Percentiles rank a stretch among this genome's conserved stretches.
Evolutionary conservation across 306 rosid species (phyloP).

Genomic region (Fragaria nilgerrensis): DNA sequence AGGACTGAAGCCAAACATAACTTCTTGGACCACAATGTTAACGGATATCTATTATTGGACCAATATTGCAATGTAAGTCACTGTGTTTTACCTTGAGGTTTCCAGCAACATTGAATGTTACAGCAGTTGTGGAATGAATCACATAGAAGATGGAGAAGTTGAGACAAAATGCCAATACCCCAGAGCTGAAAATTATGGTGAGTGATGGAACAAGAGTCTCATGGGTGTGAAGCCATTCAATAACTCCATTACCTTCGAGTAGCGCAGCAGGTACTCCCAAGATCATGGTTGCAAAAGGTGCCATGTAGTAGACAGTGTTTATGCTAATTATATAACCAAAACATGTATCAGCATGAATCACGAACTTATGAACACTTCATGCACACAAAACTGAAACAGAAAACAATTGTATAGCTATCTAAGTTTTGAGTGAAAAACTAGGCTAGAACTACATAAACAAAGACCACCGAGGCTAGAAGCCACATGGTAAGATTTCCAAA

Average conservation of each 20-base stretch:
- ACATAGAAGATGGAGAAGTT: constrained; percentile 97
- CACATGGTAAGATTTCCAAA: not conserved
- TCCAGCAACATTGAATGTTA: constrained; percentile 96
- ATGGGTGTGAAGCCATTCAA: constrained; percentile 81
- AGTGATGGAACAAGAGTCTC: constrained; percentile 64
- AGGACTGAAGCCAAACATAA: not conserved
- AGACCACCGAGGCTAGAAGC: not conserved
- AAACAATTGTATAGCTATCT: not conserved
- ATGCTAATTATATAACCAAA: constrained; percentile 45
- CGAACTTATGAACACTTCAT: not conserved
- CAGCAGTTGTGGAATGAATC: constrained; percentile 97
- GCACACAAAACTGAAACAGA: not conserved
- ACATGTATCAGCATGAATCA: not conserved
- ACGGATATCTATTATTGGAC: not conserved
- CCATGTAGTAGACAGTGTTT: constrained; percentile 98
- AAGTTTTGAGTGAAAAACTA: not conserved
- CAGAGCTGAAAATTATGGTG: constrained; percentile 80
- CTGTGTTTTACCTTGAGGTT: constrained; percentile 75
- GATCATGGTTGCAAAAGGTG: constrained; percentile 96
- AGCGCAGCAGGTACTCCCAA: constrained; percentile 87
- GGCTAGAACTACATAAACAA: not conserved
- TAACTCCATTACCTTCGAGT: constrained; percentile 86
- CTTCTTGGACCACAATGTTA: not conserved
- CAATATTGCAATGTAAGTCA: not conserved
- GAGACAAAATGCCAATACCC: constrained; percentile 92